Conservation (phyloP, 2,329 filamentous ascomycete genomes). For the Pseudogymnoascus verrucosus region DNA sequence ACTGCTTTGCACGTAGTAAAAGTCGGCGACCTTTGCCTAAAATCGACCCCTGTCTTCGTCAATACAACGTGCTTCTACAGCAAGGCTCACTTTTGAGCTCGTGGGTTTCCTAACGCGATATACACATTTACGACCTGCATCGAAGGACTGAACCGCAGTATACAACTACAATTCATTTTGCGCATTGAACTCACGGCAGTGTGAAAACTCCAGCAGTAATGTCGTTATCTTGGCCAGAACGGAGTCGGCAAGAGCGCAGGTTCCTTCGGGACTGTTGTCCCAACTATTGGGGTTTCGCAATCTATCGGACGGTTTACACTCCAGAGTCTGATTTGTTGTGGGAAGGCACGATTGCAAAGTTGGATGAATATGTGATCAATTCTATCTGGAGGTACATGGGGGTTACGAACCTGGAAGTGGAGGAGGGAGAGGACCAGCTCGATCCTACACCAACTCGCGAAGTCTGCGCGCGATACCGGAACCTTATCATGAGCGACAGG, state of each 20-base stretch:
- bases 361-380: conserved; percentile 14
- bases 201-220: background rate
- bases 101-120: background rate
- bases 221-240: background rate
- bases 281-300: conserved; percentile 12
- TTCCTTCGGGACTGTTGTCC: background rate
- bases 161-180: background rate
- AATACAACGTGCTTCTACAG: background rate
- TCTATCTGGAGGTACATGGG: background rate
- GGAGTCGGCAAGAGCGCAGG: background rate
- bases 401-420: background rate
- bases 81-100: background rate
- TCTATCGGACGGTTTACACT: conserved; percentile 21
- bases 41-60: background rate
- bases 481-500: conserved; percentile 1
- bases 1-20: too few relatives aligned
- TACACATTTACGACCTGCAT: background rate
- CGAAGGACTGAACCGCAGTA: background rate
- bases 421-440: background rate
- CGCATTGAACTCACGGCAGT: background rate
- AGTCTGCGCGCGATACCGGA: background rate
- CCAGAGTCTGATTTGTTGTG: conserved; percentile 19
- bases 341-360: conserved; percentile 14
- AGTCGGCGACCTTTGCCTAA: too few relatives aligned
- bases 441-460: background rate